phyloP scores from a whole-genome alignment of 1,139 yeast species.

The Ogataea hybrid region DNA sequence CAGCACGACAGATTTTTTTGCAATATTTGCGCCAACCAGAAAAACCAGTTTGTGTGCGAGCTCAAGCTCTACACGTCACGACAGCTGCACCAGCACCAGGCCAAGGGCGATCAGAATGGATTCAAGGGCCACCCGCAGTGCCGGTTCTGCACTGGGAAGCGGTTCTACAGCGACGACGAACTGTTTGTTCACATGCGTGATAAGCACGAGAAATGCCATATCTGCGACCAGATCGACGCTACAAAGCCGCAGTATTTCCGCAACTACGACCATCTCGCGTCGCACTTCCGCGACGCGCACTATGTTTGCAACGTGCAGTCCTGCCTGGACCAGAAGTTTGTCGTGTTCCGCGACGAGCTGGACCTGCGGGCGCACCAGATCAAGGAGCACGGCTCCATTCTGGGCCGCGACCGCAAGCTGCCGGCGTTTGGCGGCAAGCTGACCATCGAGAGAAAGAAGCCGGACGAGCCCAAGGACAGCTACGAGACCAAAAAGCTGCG shows the following conservation, averaged over 20 bases:
- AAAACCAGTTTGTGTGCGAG: slow-evolving; percentile 76
- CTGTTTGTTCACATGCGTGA: slow-evolving; percentile 79
- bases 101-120: slow-evolving; percentile 66
- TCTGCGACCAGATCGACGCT: slow-evolving; percentile 74
- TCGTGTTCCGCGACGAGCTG: slow-evolving; percentile 83
- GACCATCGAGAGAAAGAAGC: slow-evolving; percentile 47
- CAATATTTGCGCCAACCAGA: slow-evolving; percentile 69
- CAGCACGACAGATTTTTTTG: slow-evolving; percentile 68
- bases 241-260: slow-evolving; percentile 73
- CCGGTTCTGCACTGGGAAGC: slow-evolving; percentile 67
- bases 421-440: slow-evolving; percentile 61
- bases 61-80: slow-evolving; percentile 59
- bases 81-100: slow-evolving; percentile 68
- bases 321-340: slow-evolving; percentile 89
- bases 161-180: slow-evolving; percentile 91
- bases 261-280: slow-evolving; percentile 69
- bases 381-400: slow-evolving; percentile 68
- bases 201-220: slow-evolving; percentile 82
- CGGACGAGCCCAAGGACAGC: slow-evolving; percentile 41
- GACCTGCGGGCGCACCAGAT: slow-evolving; percentile 89
- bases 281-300: slow-evolving; percentile 73
- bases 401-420: slow-evolving; percentile 45
- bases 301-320: slow-evolving; percentile 71
- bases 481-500: slow-evolving; percentile 57
- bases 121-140: slow-evolving; percentile 91